Evolutionary conservation across 345 rosid species (phyloP).

Genomic region (Euclidium syriacum): DNA sequence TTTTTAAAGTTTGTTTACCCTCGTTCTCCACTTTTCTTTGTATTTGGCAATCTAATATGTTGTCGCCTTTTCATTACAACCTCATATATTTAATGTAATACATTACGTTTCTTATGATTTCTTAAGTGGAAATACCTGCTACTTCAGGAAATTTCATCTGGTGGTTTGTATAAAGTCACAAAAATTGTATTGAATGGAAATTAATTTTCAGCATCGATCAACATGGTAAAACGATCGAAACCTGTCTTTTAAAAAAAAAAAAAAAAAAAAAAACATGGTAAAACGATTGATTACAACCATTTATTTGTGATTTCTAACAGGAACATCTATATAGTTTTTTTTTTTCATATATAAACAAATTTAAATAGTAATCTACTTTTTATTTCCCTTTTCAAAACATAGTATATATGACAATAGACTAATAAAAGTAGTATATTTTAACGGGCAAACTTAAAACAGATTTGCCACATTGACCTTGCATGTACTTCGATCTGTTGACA

Average conservation of each 20-base stretch:
- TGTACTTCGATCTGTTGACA: neutral
- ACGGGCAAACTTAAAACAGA: no score
- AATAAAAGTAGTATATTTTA: no score
- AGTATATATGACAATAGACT: no score
- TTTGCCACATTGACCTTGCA: neutral
- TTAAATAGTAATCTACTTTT: no score
- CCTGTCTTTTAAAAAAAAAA: no score
- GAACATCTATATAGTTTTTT: no score
- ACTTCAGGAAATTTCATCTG: neutral
- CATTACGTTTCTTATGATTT: neutral
- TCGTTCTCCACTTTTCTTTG: neutral
- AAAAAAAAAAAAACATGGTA: no score
- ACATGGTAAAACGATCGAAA: neutral
- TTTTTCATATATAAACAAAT: no score
- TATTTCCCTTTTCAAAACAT: neutral
- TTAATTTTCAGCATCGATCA: neutral
- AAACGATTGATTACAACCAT: neutral
- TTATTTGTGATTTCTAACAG: no score
- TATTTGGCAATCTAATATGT: neutral
- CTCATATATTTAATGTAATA: neutral
- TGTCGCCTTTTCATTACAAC: neutral
- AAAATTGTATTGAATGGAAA: neutral
- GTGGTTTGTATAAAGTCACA: neutral
- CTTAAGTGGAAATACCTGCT: neutral
- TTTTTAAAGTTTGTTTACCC: neutral